These are phyloP conservation scores for Carex arenaria DNA, from an alignment of 202 grass and related monocot species.

Conservation along the genomic window DNA sequence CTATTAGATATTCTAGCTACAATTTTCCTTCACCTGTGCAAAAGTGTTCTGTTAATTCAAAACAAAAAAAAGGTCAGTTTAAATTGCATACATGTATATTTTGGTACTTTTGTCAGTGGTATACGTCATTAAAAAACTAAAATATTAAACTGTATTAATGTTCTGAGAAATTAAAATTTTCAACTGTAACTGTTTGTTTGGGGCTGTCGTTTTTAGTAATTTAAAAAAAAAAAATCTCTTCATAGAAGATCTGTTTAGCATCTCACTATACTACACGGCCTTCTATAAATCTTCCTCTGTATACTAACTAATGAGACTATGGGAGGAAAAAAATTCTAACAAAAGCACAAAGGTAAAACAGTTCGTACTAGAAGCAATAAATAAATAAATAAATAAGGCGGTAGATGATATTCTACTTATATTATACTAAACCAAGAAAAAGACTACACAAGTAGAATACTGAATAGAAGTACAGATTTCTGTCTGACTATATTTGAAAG, in stretches of 20 bases:
- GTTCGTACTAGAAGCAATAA: background rate
- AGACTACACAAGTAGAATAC: background rate
- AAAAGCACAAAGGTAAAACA: background rate
- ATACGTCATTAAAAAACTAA: background rate
- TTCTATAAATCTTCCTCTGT: background rate
- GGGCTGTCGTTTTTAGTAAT: background rate
- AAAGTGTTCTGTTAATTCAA: background rate
- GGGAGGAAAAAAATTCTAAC: background rate
- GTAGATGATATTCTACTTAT: background rate
- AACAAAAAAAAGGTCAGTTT: background rate
- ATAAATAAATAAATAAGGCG: background rate
- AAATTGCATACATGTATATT: slow-evolving; percentile 1
- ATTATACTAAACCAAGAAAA: background rate
- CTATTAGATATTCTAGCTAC: background rate
- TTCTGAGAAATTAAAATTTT: background rate
- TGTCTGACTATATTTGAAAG: background rate
- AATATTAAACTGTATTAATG: background rate
- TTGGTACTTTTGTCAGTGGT: background rate
- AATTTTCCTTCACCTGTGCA: background rate
- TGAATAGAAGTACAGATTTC: background rate
- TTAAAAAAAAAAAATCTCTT: background rate
- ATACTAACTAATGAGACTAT: background rate
- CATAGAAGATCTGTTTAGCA: background rate
- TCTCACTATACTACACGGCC: background rate
- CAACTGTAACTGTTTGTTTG: background rate